These are phyloP conservation scores for Syzygium aqueum DNA, from an alignment of 345 rosid genomes.

Conservation along the genomic window DNA sequence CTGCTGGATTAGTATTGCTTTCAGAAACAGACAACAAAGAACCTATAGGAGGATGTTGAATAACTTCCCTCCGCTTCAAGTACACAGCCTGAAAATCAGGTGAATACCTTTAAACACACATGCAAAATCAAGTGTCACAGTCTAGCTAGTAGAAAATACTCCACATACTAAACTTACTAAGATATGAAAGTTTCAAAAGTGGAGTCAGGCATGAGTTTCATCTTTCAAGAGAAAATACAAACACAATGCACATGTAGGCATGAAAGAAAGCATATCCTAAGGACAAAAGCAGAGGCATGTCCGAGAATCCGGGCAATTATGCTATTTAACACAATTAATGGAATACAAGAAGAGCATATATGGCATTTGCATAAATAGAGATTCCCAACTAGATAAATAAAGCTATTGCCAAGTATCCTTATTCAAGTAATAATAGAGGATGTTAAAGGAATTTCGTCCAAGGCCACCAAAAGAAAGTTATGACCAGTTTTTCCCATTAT, in stretches of 20 bases:
- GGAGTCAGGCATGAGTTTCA: neutral
- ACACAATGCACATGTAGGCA: neutral
- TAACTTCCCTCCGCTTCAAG: constrained; percentile 45
- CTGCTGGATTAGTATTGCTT: constrained; percentile 31
- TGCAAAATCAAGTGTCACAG: neutral
- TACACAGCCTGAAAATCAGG: constrained; percentile 63
- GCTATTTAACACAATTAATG: neutral
- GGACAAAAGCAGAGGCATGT: neutral
- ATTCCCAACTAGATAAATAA: neutral
- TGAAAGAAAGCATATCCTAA: neutral
- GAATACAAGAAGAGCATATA: neutral
- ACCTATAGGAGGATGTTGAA: constrained; percentile 33
- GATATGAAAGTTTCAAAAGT: neutral
- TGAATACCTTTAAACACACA: neutral
- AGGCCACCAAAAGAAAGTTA: neutral
- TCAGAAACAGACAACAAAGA: constrained; percentile 8
- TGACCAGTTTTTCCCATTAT: neutral
- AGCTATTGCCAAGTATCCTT: neutral
- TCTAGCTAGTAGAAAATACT: neutral
- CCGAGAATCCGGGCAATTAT: neutral
- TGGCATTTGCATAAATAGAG: neutral
- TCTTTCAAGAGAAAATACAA: neutral
- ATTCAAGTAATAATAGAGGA: neutral
- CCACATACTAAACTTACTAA: neutral
- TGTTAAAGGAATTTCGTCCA: neutral